Evolutionary conservation across 768 basidiomycete genomes (phyloP), one percentile per base, ranked within the genome.

Genomic region (Phaeolepiota aurea): DNA sequence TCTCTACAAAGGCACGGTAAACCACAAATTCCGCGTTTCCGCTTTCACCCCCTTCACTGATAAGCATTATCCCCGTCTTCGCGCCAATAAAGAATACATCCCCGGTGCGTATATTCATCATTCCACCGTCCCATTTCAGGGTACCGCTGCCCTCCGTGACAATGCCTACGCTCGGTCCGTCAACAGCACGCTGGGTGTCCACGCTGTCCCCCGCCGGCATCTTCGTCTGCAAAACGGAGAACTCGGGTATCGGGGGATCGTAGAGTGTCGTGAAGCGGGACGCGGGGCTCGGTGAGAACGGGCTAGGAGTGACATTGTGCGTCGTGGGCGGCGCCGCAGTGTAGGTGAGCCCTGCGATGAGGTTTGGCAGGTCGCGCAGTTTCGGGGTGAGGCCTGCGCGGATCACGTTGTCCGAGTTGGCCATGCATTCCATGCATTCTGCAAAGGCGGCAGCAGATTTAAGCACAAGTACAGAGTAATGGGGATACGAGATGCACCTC

Each of bases 361-460:
- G 79, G 48, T 94, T 97, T 7, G 82, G 79, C 23, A 99, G 81
- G 58, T 99, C 96, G 40, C 96, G 82, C 21, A 89, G 74, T 63
- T 99, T 99, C 1, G 96, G 94, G 0, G 96, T 99, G 30, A 99
- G 79, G 11, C 96, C 96, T 4, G 96, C 96, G 21, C 96, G 88
- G 48, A 99, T 93, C 59, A 99, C 96, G 59, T 98, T 98, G 66
- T 99, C 96, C 0, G 90, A 93, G 46, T 93, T 93, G 18, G 94
- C 94, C 93, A 98, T 98, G 66, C 91, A 94, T 56, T 98, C 96
- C 55, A 98, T 90, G 60, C 93, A 93, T 55, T 99, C 94, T 94
- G 52, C 3, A 30, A 20, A 2, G 20, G 9, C 36, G 30, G 30
- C 38, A 13, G 14, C 3, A 40, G 20, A 41, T 37, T 33, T 3